Conservation (phyloP, 2,329 filamentous ascomycete species). For the Aureobasidium sp. region DNA sequence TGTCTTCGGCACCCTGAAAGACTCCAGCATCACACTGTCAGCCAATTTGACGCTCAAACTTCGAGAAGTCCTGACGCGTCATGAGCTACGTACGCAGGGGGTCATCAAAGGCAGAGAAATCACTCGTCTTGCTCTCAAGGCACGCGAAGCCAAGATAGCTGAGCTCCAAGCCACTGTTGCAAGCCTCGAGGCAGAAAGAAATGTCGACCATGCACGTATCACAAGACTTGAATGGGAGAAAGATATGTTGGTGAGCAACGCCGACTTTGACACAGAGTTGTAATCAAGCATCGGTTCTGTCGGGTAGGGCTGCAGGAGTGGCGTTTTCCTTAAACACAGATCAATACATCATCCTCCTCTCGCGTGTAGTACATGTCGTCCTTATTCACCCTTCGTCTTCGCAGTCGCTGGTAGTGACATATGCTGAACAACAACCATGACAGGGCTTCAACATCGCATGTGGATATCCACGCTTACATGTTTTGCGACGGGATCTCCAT, state of each 20-base stretch:
- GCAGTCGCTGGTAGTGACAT: background rate
- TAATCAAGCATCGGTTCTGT: background rate
- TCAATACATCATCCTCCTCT: background rate
- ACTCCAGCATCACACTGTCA: slow-evolving; percentile 19
- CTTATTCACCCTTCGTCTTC: background rate
- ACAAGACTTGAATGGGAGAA: slow-evolving; percentile 7
- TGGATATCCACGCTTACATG: background rate
- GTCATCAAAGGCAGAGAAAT: slow-evolving; percentile 60
- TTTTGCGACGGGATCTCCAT: background rate
- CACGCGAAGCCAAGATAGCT: slow-evolving; percentile 57
- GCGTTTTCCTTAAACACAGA: slow-evolving; percentile 9
- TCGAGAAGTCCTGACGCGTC: slow-evolving; percentile 43
- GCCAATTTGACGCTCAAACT: slow-evolving; percentile 35
- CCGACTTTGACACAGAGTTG: slow-evolving; percentile 6
- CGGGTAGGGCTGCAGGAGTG: slow-evolving; percentile 14
- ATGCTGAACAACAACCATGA: background rate
- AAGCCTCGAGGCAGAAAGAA: slow-evolving; percentile 48
- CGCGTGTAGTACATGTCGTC: background rate
- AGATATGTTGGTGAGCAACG: background rate
- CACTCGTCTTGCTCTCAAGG: slow-evolving; percentile 53
- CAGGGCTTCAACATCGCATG: background rate
- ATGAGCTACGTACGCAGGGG: slow-evolving; percentile 55
- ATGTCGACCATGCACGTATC: slow-evolving; percentile 30
- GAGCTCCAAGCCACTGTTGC: slow-evolving; percentile 61
- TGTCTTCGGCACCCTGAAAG: slow-evolving; percentile 15